These are phyloP conservation scores for Aspergillus heteromorphus DNA, from an alignment of 495 filamentous ascomycete genomes.

Conservation along the genomic window DNA sequence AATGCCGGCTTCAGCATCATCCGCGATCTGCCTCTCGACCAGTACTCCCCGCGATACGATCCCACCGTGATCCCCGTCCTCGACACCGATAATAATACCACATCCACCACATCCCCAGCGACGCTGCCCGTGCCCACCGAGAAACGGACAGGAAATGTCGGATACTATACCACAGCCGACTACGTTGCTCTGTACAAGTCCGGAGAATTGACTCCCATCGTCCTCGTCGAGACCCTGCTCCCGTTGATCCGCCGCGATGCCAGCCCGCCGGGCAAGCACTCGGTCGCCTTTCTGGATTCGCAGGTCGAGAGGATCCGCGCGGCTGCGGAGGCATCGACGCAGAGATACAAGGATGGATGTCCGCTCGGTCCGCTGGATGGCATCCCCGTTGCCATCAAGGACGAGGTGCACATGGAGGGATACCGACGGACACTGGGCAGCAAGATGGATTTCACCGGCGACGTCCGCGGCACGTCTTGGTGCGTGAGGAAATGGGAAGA, in stretches of 20 bases:
- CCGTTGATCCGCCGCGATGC: conserved; percentile 60
- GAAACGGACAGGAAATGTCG: conserved; percentile 31
- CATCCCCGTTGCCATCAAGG: conserved; percentile 79
- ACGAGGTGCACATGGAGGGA: conserved; percentile 73
- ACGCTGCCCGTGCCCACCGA: conserved; percentile 17
- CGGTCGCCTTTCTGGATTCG: conserved; percentile 61
- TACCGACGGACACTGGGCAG: conserved; percentile 64
- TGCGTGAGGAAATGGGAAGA: conserved; percentile 70
- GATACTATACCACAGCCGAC: conserved; percentile 67
- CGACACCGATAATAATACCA: too few relatives aligned
- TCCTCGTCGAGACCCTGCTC: conserved; percentile 64
- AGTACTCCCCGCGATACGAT: conserved; percentile 63
- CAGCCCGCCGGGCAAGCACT: conserved; percentile 50
- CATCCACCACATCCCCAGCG: conserved; percentile 28
- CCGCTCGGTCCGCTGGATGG: conserved; percentile 70
- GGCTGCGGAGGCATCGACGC: conserved; percentile 66
- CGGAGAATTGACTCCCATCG: conserved; percentile 62
- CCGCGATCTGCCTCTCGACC: conserved; percentile 51
- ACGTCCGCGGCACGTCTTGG: conserved; percentile 55
- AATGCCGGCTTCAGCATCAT: conserved; percentile 70
- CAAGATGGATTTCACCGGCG: conserved; percentile 50
- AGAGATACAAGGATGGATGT: conserved; percentile 59
- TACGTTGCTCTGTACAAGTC: conserved; percentile 69
- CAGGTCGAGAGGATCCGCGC: conserved; percentile 54
- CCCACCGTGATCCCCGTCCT: conserved; percentile 75